Evolutionary conservation across 139 green algal species (phyloP), one percentile per base, ranked within the genome.

Genomic region (Chlorella sorokiniana): DNA sequence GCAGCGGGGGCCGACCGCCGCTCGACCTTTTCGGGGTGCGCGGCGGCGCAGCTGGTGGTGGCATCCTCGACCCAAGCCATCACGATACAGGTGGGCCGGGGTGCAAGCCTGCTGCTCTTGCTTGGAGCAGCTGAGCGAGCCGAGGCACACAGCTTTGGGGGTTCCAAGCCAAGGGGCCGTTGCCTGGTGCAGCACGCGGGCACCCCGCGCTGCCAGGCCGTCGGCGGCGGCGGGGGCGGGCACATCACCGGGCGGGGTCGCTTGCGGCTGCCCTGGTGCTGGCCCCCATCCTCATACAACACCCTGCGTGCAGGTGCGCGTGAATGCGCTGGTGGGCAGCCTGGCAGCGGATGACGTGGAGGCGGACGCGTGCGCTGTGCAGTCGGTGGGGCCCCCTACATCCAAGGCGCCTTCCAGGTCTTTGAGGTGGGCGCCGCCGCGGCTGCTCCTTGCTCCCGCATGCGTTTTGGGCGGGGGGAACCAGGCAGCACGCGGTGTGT

Each of bases 1-100:
- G n/a, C n/a, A n/a, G n/a, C n/a, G n/a, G n/a, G n/a, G 45, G 71
- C 45, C 71, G 72, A 20, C 72, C 72, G 35, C 72, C 72, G 8
- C 37, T 79, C 5, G 40, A 79, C 35, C 37, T 79, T 22, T 51
- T 35, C 23, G n/a, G n/a, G 7, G 0, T 79, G 72, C 72, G 31
- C 23, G 23, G 35, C 20, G 1, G 11, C n/a, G 23, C 8, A 25
- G 22, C 38, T 63, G 22, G 38, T 69, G 27, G 72, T 51, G 14
- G 56, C 72, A 23, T 41, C 51, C 3, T 6, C 35, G 4, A 41
- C 25, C 23, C 51, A 79, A 35, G 16, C 23, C 4, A 59, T 79
- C 16, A 29, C 29, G 20, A 51, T 79, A 51, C 72, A 79, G 72
- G 72, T n/a, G n/a, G n/a, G n/a, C n/a, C n/a, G n/a, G n/a, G n/a